These are phyloP conservation scores for Metschnikowia hibisci DNA, from an alignment of 805 yeast genomes.

Conservation along the genomic window DNA sequence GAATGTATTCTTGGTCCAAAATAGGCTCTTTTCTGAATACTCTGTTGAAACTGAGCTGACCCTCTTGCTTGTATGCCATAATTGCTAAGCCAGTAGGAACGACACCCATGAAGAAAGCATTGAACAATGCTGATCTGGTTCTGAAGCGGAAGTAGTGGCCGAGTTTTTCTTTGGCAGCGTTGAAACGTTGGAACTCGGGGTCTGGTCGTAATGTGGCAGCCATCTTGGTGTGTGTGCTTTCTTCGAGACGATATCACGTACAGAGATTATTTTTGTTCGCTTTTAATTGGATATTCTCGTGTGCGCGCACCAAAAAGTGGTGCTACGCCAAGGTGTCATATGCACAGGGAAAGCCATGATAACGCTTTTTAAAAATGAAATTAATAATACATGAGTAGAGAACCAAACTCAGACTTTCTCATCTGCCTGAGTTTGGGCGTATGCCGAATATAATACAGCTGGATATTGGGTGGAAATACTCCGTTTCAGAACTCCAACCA, in stretches of 20 bases:
- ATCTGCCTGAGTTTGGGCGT: slow-evolving; percentile 3
- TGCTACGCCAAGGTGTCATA: no score
- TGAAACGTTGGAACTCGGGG: slow-evolving; percentile 39
- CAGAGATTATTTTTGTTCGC: slow-evolving; percentile 9
- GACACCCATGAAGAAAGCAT: slow-evolving; percentile 34
- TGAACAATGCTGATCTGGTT: slow-evolving; percentile 35
- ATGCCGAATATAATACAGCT: slow-evolving; percentile 7
- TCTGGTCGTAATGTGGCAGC: slow-evolving; percentile 44
- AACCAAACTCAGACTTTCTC: background rate
- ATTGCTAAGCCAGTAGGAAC: slow-evolving; percentile 36
- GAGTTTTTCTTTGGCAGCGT: slow-evolving; percentile 37
- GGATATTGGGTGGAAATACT: background rate
- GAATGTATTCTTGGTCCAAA: slow-evolving; percentile 37
- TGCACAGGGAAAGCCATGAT: no score
- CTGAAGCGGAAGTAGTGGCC: slow-evolving; percentile 43
- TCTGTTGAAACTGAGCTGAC: slow-evolving; percentile 31
- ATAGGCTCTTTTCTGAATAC: slow-evolving; percentile 34
- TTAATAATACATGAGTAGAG: slow-evolving; percentile 1
- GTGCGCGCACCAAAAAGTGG: slow-evolving; percentile 15
- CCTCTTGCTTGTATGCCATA: slow-evolving; percentile 37
- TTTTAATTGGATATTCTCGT: slow-evolving; percentile 16
- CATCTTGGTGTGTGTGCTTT: slow-evolving; percentile 21
- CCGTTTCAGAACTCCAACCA: slow-evolving; percentile 9
- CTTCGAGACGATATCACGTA: background rate
- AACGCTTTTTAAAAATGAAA: background rate